Conservation (phyloP, 164 flowering plant species). For the Paratinospora sagittata region DNA sequence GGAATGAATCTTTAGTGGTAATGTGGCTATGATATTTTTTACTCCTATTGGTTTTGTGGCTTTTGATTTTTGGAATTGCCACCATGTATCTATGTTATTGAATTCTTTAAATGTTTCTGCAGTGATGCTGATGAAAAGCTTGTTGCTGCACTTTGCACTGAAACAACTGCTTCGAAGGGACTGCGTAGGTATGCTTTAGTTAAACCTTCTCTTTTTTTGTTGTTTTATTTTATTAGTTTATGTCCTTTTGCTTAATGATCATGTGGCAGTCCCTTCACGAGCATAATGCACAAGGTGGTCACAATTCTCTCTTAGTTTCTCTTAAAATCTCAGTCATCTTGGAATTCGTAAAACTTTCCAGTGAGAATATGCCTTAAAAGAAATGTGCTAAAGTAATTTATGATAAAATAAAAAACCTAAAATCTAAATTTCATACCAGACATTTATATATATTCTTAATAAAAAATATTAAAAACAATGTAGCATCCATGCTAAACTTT, state of each 20-base stretch:
- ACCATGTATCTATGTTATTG: neutral
- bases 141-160: conserved; percentile 87
- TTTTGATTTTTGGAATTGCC: too few relatives aligned
- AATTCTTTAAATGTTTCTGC: conserved; percentile 14
- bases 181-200: conserved; percentile 39
- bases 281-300: too few relatives aligned
- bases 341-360: too few relatives aligned
- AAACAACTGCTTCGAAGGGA: conserved; percentile 32
- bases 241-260: neutral
- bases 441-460: too few relatives aligned
- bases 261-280: neutral
- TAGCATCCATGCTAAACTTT: too few relatives aligned
- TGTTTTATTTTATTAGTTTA: neutral
- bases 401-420: too few relatives aligned
- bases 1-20: neutral
- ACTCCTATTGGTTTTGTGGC: neutral
- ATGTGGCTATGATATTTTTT: neutral
- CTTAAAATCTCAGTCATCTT: too few relatives aligned
- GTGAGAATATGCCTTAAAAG: too few relatives aligned
- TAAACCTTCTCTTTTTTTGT: neutral
- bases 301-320: too few relatives aligned
- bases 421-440: too few relatives aligned
- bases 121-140: conserved; percentile 97
- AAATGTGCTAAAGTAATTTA: too few relatives aligned
- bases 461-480: too few relatives aligned